phyloP scores from a whole-genome alignment of 352 stramenopile genomes.

The Albugo candida region DNA sequence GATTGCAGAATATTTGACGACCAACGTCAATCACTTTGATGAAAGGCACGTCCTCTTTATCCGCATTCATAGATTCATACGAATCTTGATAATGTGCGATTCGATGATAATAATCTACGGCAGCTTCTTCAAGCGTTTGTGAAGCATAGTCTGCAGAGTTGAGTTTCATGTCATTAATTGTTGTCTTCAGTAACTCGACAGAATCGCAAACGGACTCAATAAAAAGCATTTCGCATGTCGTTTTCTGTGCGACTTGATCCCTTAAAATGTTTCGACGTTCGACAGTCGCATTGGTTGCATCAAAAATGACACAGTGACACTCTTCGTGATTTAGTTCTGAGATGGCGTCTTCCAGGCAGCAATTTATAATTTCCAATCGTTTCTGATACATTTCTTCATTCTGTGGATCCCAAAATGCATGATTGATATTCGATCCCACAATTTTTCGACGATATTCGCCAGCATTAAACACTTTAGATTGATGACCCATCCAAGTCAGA shows the following conservation, averaged over 20 bases:
- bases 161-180: conserved; percentile 75
- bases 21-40: conserved; percentile 72
- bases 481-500: conserved; percentile 73
- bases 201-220: conserved; percentile 38
- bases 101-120: conserved; percentile 51
- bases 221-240: conserved; percentile 32
- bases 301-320: conserved; percentile 67
- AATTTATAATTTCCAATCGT: conserved; percentile 38
- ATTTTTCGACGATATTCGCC: conserved; percentile 58
- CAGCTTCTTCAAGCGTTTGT: conserved; percentile 49
- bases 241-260: conserved; percentile 28
- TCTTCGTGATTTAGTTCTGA: conserved; percentile 32
- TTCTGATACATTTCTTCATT: conserved; percentile 55
- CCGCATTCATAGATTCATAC: conserved; percentile 39
- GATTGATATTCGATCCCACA: conserved; percentile 42
- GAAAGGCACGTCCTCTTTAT: conserved; percentile 37
- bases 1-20: conserved; percentile 67
- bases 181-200: conserved; percentile 47
- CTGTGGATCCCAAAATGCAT: conserved; percentile 63
- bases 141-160: conserved; percentile 59
- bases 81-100: conserved; percentile 63
- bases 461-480: conserved; percentile 66
- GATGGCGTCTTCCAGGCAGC: conserved; percentile 57
- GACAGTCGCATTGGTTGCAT: conserved; percentile 67
- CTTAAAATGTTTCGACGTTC: conserved; percentile 37